These are phyloP conservation scores for Phytophthora tubulina DNA, from an alignment of 352 stramenopile species.

Conservation along the genomic window DNA sequence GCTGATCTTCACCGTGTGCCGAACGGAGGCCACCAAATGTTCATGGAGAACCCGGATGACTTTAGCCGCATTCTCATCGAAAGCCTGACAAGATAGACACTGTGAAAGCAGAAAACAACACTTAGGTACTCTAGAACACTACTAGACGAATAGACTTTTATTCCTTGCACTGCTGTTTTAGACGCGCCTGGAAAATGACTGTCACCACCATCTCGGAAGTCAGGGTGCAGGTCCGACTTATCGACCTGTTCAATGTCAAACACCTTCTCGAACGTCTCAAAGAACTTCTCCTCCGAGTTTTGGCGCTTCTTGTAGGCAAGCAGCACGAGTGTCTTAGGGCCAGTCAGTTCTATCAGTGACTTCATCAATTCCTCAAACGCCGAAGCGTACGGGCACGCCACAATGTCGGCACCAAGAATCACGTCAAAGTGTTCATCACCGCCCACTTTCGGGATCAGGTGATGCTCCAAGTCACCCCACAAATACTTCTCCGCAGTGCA, in stretches of 20 bases:
- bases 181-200: slow-evolving; percentile 62
- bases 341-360: slow-evolving; percentile 59
- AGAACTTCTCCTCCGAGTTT: slow-evolving; percentile 73
- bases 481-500: slow-evolving; percentile 61
- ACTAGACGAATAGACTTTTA: slow-evolving; percentile 24
- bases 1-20: slow-evolving; percentile 72
- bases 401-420: slow-evolving; percentile 83
- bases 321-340: slow-evolving; percentile 56
- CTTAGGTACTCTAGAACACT: slow-evolving; percentile 4
- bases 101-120: background rate
- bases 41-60: slow-evolving; percentile 79
- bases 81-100: slow-evolving; percentile 33
- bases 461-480: slow-evolving; percentile 61
- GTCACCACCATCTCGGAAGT: slow-evolving; percentile 70
- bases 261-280: slow-evolving; percentile 53
- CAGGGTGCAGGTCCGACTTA: slow-evolving; percentile 58
- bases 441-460: slow-evolving; percentile 30
- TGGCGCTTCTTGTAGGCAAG: slow-evolving; percentile 85
- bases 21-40: slow-evolving; percentile 81
- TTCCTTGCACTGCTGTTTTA: slow-evolving; percentile 33
- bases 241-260: slow-evolving; percentile 62
- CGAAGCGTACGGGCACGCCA: slow-evolving; percentile 81
- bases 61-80: slow-evolving; percentile 78
- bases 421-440: slow-evolving; percentile 61
- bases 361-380: slow-evolving; percentile 71